Conservation (phyloP, 2,329 filamentous ascomycete species). For the Emmonsia crescens region DNA sequence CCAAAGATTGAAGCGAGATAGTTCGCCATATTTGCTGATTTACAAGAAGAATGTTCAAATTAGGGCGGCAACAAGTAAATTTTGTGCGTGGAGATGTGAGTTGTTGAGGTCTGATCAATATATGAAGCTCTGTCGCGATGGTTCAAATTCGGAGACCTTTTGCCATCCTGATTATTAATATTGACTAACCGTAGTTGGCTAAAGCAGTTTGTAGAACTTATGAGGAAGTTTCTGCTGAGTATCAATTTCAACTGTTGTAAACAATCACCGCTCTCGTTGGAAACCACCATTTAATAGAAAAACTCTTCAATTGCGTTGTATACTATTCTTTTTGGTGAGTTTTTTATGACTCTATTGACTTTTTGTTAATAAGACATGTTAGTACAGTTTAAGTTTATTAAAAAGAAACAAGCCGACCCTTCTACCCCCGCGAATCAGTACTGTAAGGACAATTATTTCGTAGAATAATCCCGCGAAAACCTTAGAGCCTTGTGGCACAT, state of each 20-base stretch:
- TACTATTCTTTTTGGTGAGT: neutral
- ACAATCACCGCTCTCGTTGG: neutral
- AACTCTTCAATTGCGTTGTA: neutral
- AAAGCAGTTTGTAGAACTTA: neutral
- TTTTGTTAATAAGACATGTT: neutral
- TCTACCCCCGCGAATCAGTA: no score
- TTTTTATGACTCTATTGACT: neutral
- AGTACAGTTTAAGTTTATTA: neutral
- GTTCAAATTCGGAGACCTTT: neutral
- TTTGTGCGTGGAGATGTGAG: neutral
- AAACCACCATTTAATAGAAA: neutral
- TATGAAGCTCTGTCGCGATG: neutral
- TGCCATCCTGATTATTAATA: neutral
- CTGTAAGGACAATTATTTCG: neutral
- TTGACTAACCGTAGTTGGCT: neutral
- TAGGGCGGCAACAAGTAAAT: neutral
- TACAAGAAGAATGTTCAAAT: neutral
- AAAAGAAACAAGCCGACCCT: no score
- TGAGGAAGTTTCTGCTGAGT: neutral
- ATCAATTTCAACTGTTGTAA: no score
- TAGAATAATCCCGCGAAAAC: neutral
- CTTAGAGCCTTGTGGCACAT: neutral
- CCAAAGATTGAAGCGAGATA: conserved; percentile 99
- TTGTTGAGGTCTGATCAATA: neutral
- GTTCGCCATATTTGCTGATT: conserved; percentile 62